Evolutionary conservation across 116 monocot genomes (phyloP), one percentile per base, ranked within the genome.

Genomic region (Thalassia testudinum): DNA sequence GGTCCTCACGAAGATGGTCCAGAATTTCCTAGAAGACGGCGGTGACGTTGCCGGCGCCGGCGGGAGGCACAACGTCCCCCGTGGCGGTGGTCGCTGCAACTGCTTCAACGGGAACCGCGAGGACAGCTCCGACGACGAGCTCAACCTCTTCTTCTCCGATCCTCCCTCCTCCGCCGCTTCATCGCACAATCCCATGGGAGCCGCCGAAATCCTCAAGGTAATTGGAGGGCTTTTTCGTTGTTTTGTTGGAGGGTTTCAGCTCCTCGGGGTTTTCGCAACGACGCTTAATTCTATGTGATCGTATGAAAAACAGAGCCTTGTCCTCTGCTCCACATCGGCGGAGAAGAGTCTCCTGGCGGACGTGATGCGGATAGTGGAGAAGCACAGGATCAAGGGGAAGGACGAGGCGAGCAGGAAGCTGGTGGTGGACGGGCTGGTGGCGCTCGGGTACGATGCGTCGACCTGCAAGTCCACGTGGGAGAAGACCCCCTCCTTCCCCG

Each of bases 341-440:
- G 95, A 88, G 70, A 69, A 80, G 42, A 88, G 82, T 65, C 85
- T 97, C 45, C 47, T 89, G 28, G 76, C 95, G 2, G 95, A 88
- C 42, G 68, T 70, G 20, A 74, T 82, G 16, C 85, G 70, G 61
- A 69, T 97, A 16, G 38, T 77, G 21, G 85, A 81, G 57, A 72
- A 67, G 51, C 59, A 40, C 49, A 75, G 69, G 66, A 70, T 42
- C 52, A 83, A 80, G 43, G 50, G 40, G 18, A 57, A 58, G 15
- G 14, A 40, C 7, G 75, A 77, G 57, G 52, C 54, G 58, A 52
- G 38, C 21, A 68, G 42, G 19, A 62, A 43, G 57, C 57, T 82
- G 67, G 59, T 89, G 15, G 57, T 66, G 27, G 79, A 74, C 20
- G 74, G 71, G 17, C 79, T 97, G 28, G 55, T 27, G 16, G 23